Conservation (phyloP, 306 rosid genomes). For the Cicer yamashitae region DNA sequence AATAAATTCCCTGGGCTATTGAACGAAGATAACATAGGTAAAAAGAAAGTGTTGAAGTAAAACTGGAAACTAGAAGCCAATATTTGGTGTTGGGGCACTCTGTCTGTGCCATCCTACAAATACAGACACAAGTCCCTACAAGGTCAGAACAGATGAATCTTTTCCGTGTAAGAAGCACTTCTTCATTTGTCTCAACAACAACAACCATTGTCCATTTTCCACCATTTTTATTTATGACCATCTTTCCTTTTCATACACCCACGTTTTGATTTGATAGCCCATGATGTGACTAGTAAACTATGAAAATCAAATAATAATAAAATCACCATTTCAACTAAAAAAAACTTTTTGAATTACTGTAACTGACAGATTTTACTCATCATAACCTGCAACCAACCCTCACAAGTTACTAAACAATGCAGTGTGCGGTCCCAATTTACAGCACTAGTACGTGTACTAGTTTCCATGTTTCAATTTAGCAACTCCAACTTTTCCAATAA, state of each 20-base stretch:
- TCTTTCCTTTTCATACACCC: slow-evolving; percentile 15
- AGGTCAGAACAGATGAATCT: slow-evolving; percentile 14
- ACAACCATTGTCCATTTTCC: slow-evolving; percentile 16
- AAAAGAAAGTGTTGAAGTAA: not conserved
- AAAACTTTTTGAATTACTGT: not conserved
- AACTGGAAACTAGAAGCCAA: slow-evolving; percentile 8
- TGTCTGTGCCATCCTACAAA: slow-evolving; percentile 1
- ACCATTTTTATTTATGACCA: not conserved
- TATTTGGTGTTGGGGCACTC: slow-evolving; percentile 21
- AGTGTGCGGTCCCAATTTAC: not conserved
- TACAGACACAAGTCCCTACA: slow-evolving; percentile 16
- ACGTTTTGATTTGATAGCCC: slow-evolving; percentile 28
- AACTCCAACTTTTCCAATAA: not conserved
- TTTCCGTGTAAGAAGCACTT: slow-evolving; percentile 5
- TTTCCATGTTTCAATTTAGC: slow-evolving; percentile 6
- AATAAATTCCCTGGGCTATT: not conserved
- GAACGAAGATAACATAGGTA: not conserved
- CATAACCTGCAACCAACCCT: not conserved
- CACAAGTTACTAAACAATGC: slow-evolving; percentile 15
- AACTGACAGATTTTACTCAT: slow-evolving; percentile 4
- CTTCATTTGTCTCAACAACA: slow-evolving; percentile 22
- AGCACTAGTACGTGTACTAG: not conserved
- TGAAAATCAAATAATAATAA: not conserved
- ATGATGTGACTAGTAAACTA: slow-evolving; percentile 21
- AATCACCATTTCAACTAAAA: not conserved